Base-by-base conservation (phyloP, 2,329 filamentous ascomycete species). In the Volutella citrinella region DNA sequence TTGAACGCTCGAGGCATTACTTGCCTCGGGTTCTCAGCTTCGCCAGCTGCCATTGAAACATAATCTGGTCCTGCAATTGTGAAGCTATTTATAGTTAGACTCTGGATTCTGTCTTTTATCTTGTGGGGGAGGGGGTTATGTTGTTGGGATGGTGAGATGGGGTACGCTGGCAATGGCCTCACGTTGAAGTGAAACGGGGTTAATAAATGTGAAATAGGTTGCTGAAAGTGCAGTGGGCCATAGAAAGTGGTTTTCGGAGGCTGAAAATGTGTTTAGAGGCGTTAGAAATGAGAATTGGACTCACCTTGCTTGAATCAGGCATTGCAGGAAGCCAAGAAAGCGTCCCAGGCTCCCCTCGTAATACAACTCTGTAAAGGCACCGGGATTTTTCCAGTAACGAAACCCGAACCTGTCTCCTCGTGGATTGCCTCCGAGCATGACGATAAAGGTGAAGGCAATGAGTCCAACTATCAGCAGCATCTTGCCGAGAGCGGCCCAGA, bases 341-440 rank as follows among this genome's bases (percentile, higher is more conserved):
- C 73, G 69, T n/a, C 87, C 87, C 0, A 88, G 72, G 7, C 68
- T 55, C 1, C 85, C 87, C 0, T 66, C 67, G 20, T 72, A 75
- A 54, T 84, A 80, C 29, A 82, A 70, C 42, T 81, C 74, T 4
- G 75, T 73, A 55, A 91, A 90, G 0, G 85, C 70, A 2, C 86
- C 86, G 0, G 85, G 86, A 1, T 76, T 64, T 5, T 72, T 66
- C 78, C 79, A 84, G 56, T 74, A 79, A 0, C 59, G 72, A 55
- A 91, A 91, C 1, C 86, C 86, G 43, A 86, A 86, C 0, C 76
- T 68, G 46, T 90, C 83, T 22, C 76, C 68, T 1, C 79, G 57
- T 0, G 88, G 88, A 47, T 91, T 93, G 4, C 84, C 88, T 7
- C 87, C 88, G 2, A 93, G 65, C 82, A 93, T 91, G 45, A 80